Base-by-base conservation (phyloP, 1,284 basidiomycete genomes). In the Melampsora americana region DNA sequence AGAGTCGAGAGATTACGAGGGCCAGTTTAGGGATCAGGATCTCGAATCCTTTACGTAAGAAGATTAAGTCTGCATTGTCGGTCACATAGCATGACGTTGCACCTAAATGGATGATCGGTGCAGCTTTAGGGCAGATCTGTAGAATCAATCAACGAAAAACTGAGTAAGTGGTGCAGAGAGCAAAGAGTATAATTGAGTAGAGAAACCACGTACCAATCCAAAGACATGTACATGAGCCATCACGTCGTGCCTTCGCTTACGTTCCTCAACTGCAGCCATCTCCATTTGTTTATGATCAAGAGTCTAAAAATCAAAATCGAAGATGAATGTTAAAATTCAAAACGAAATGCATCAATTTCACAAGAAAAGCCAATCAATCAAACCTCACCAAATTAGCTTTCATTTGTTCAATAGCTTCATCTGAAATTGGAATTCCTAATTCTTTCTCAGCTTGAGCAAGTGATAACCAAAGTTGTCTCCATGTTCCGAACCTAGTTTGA, bases 141-240 rank as follows among this genome's bases (percentile, higher is more conserved):
- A 28, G 12, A 30, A 44, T 28, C 12, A 60, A 39, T 30, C 12
- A 1, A 44, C 7, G 16, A 69, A 30, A 32, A 14, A 60, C 66
- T 61, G 1, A 42, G 28, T 30, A 18, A 18, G 26, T 28, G n/a
- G n/a, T 23, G 39, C 56, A 59, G 23, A 56, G 5, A 5, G 39
- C 44, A 50, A 28, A 53, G 30, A 42, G 11, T 42, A n/a, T 23
- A 28, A 28, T n/a, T 30, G 39, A 62, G n/a, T 5, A 28, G 32
- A 56, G 32, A 28, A 61, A 14, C 7, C 12, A 50, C 44, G 48
- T 39, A 69, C 73, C 7, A 73, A 30, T 64, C 82, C 82, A 77
- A 81, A 83, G 26, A 80, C 79, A 77, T 83, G 82, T 12, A 83
- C 82, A 77, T 83, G 82, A 20, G 82, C 82, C 82, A 83, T 83